These are phyloP conservation scores for Metschnikowia gelsemii DNA, from an alignment of 805 yeast species.

Conservation along the genomic window DNA sequence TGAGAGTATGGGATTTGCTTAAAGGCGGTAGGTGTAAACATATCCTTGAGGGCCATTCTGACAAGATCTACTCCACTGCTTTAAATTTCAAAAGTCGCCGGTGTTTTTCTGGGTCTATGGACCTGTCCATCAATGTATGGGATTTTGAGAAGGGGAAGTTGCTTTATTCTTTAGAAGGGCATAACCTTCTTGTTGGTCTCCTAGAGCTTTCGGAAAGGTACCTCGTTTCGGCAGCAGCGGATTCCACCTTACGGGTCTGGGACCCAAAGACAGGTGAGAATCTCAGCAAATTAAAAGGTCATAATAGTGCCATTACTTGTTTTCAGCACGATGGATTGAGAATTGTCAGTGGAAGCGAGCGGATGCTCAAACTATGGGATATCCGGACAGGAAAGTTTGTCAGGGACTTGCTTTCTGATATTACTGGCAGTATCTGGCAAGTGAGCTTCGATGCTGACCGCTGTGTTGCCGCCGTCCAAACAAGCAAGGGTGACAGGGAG, in stretches of 20 bases:
- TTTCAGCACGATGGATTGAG: constrained; percentile 84
- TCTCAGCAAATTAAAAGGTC: constrained; percentile 71
- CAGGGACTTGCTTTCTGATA: constrained; percentile 69
- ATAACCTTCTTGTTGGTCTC: constrained; percentile 85
- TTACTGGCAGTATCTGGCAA: constrained; percentile 90
- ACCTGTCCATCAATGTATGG: constrained; percentile 87
- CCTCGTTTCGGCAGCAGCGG: constrained; percentile 94
- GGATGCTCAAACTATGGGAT: constrained; percentile 86
- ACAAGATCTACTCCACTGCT: constrained; percentile 85
- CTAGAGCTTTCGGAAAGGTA: constrained; percentile 72
- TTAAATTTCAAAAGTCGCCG: constrained; percentile 72
- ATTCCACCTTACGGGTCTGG: constrained; percentile 89
- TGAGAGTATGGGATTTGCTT: constrained; percentile 85
- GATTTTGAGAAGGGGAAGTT: constrained; percentile 74
- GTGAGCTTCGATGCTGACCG: constrained; percentile 80
- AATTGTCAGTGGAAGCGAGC: constrained; percentile 85
- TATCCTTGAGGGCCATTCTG: constrained; percentile 79
- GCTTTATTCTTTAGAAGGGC: constrained; percentile 75
- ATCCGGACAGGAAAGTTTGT: constrained; percentile 73
- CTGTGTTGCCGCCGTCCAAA: constrained; percentile 89
- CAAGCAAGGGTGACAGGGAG: constrained; percentile 44
- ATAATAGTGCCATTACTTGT: constrained; percentile 86
- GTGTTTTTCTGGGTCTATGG: constrained; percentile 91
- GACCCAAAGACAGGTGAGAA: constrained; percentile 75
- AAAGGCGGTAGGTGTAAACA: constrained; percentile 69